These are phyloP conservation scores for Pythium aphanidermatum DNA, from an alignment of 352 stramenopile genomes.

Conservation along the genomic window DNA sequence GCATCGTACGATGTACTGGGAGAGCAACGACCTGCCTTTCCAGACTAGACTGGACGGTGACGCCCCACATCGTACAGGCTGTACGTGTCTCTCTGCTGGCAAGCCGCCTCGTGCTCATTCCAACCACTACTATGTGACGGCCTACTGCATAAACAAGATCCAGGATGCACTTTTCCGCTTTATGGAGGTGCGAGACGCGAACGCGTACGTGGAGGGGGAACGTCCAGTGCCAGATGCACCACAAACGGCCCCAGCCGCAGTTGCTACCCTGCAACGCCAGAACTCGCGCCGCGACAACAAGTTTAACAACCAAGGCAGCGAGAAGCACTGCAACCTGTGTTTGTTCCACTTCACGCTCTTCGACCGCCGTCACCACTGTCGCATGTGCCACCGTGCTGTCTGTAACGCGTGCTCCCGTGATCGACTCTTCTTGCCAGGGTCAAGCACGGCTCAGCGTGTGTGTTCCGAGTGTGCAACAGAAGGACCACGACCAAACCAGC, in stretches of 20 bases:
- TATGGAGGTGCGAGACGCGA: conserved; percentile 69
- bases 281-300: conserved; percentile 49
- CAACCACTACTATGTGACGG: conserved; percentile 87
- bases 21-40: conserved; percentile 74
- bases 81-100: conserved; percentile 74
- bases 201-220: conserved; percentile 70
- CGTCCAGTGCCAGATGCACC: conserved; percentile 60
- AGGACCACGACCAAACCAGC: conserved; percentile 53
- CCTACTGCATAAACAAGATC: conserved; percentile 87
- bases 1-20: conserved; percentile 88
- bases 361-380: conserved; percentile 83
- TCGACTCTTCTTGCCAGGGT: conserved; percentile 74
- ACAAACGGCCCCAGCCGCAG: conserved; percentile 32
- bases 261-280: conserved; percentile 42
- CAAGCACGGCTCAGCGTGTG: conserved; percentile 83
- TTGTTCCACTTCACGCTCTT: conserved; percentile 89
- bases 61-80: conserved; percentile 74
- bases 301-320: conserved; percentile 64
- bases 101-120: conserved; percentile 57
- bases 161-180: conserved; percentile 82
- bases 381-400: conserved; percentile 84
- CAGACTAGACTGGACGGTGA: conserved; percentile 75
- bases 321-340: conserved; percentile 88
- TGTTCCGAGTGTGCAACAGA: conserved; percentile 85
- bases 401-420: conserved; percentile 86